phyloP scores from a whole-genome alignment of 345 rosid genomes.

The Diplotaxis tenuifolia region DNA sequence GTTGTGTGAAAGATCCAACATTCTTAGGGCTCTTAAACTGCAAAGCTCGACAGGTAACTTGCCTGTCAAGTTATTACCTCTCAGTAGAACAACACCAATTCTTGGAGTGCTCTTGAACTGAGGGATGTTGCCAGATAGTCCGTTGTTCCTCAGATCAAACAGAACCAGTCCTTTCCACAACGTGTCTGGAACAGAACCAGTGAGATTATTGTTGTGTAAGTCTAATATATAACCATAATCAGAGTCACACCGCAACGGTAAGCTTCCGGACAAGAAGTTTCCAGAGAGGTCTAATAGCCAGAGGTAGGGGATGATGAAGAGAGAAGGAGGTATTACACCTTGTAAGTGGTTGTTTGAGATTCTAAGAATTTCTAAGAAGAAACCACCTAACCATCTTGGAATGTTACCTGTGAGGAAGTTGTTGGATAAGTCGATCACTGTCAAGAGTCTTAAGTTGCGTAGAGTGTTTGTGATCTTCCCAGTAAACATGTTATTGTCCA shows the following conservation, averaged over 20 bases:
- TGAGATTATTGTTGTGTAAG: constrained; percentile 21
- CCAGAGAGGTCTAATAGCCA: constrained; percentile 27
- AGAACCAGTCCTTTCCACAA: constrained; percentile 8
- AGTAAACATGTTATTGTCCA: constrained; percentile 25
- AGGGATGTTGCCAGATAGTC: constrained; percentile 14
- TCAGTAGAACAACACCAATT: constrained; percentile 18
- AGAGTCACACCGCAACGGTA: background rate
- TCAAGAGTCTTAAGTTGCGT: constrained; percentile 16
- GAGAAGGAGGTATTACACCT: constrained; percentile 14
- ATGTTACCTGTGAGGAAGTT: constrained; percentile 22
- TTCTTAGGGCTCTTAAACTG: background rate
- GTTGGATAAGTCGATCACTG: constrained; percentile 21
- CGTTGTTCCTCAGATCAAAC: constrained; percentile 24
- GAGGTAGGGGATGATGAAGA: constrained; percentile 20
- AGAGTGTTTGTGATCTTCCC: constrained; percentile 13
- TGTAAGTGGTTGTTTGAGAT: constrained; percentile 15
- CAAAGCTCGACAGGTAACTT: constrained; percentile 10
- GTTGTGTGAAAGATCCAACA: constrained; percentile 21
- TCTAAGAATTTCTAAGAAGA: constrained; percentile 3
- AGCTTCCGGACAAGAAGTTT: constrained; percentile 17
- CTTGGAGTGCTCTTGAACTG: background rate
- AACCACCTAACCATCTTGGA: constrained; percentile 24
- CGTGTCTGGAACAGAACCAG: constrained; percentile 16
- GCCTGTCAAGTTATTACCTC: constrained; percentile 13
- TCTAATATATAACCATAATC: constrained; percentile 19